phyloP scores from a whole-genome alignment of 2,329 filamentous ascomycete genomes.

The Alternaria viburni region DNA sequence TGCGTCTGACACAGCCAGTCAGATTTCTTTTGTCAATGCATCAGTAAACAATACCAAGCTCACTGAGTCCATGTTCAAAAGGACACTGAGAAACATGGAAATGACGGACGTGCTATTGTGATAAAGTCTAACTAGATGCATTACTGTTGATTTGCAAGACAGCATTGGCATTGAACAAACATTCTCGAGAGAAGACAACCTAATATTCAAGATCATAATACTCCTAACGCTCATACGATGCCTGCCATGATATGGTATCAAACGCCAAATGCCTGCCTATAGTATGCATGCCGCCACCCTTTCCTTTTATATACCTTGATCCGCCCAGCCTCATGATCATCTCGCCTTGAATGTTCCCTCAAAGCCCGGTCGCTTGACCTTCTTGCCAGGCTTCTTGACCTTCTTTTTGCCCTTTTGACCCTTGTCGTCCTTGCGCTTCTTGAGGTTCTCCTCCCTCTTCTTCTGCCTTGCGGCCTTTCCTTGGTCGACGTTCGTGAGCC shows the following conservation, averaged over 20 bases:
- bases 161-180: not conserved
- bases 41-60: constrained; percentile 1
- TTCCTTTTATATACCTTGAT: constrained; percentile 3
- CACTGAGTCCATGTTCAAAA: not conserved
- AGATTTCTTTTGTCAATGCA: constrained; percentile 33
- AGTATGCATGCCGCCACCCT: constrained; percentile 16
- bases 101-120: not conserved
- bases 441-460: constrained; percentile 62
- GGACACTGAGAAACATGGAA: not conserved
- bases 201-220: constrained; percentile 33
- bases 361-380: constrained; percentile 64
- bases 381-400: constrained; percentile 59
- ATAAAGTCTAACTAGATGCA: not conserved
- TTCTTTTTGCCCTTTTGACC: constrained; percentile 72
- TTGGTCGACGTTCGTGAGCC: constrained; percentile 54
- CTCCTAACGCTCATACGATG: constrained; percentile 35
- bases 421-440: constrained; percentile 76
- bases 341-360: constrained; percentile 70
- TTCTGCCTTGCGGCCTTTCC: constrained; percentile 58
- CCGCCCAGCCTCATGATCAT: constrained; percentile 13
- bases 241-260: constrained; percentile 36
- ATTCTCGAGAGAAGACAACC: constrained; percentile 17
- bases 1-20: constrained; percentile 23
- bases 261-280: constrained; percentile 36
- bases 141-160: not conserved